phyloP scores from a whole-genome alignment of 208 protist species.

The Strigomonas culicis region DNA sequence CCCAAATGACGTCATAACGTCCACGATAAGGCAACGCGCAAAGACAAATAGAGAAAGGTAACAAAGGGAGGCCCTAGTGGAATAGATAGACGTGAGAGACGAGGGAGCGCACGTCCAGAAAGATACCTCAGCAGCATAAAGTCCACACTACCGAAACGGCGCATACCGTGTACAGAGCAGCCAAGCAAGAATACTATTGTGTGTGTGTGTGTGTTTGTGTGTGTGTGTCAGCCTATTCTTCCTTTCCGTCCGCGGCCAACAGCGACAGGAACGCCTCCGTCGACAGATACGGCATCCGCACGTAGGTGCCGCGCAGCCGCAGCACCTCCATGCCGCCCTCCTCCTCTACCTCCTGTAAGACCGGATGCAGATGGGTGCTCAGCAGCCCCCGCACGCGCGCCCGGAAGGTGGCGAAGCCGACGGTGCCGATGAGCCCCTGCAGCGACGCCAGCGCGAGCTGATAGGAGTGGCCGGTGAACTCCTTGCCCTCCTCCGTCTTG shows the following conservation, averaged over 20 bases:
- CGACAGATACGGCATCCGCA: conserved; percentile 18
- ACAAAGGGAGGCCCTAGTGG: not conserved
- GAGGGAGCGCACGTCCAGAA: too few relatives aligned
- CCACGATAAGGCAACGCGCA: too few relatives aligned
- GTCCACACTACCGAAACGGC: too few relatives aligned
- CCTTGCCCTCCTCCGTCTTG: conserved; percentile 47
- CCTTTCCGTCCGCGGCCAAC: not conserved
- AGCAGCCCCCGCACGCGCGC: conserved; percentile 27
- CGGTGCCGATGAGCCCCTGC: conserved; percentile 22
- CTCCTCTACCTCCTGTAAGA: conserved; percentile 14
- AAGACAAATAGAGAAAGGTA: not conserved
- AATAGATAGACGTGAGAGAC: not conserved
- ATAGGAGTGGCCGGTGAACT: conserved; percentile 68
- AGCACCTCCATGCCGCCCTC: conserved; percentile 14
- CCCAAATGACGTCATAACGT: not conserved
- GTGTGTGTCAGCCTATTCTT: not conserved
- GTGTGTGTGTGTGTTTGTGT: not conserved
- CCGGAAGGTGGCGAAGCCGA: conserved; percentile 39
- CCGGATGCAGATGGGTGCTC: conserved; percentile 18
- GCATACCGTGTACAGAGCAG: too few relatives aligned
- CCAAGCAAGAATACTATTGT: too few relatives aligned
- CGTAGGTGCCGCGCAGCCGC: conserved; percentile 8
- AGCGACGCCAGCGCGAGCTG: conserved; percentile 45
- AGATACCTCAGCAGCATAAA: too few relatives aligned
- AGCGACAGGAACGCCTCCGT: conserved; percentile 16